phyloP scores from a whole-genome alignment of 1,284 basidiomycete genomes.

The Papiliotrema laurentii region DNA sequence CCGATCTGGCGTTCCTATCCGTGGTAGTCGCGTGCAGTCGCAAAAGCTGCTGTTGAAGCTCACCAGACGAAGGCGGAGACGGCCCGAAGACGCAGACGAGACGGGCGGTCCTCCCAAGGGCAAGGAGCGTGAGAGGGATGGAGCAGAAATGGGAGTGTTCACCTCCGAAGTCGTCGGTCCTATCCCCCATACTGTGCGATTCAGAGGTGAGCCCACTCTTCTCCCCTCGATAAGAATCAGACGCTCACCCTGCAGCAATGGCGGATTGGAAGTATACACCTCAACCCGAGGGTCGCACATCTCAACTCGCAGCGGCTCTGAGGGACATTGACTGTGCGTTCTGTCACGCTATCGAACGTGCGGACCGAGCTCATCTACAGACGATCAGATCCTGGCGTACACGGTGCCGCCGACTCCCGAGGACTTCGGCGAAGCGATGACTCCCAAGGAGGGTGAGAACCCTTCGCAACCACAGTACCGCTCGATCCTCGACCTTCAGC shows the following conservation, averaged over 20 bases:
- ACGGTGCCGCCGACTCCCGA: slow-evolving; percentile 62
- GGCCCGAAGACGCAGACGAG: slow-evolving; percentile 15
- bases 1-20: slow-evolving; percentile 72
- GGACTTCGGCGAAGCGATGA: slow-evolving; percentile 50
- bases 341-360: neutral
- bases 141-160: slow-evolving; percentile 65
- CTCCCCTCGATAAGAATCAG: neutral
- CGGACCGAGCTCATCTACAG: slow-evolving; percentile 48
- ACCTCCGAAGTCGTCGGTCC: slow-evolving; percentile 70
- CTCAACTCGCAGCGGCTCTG: slow-evolving; percentile 66
- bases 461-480: slow-evolving; percentile 15
- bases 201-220: slow-evolving; percentile 63
- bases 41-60: slow-evolving; percentile 78
- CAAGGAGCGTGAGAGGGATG: slow-evolving; percentile 26
- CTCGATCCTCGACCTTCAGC: slow-evolving; percentile 37
- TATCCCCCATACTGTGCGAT: slow-evolving; percentile 75
- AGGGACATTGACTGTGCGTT: slow-evolving; percentile 68
- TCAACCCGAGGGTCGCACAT: slow-evolving; percentile 62
- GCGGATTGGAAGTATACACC: slow-evolving; percentile 85
- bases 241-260: slow-evolving; percentile 60
- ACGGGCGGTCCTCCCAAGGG: neutral
- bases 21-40: slow-evolving; percentile 68
- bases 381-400: slow-evolving; percentile 67
- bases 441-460: slow-evolving; percentile 12
- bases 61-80: slow-evolving; percentile 52